Evolutionary conservation across 768 basidiomycete genomes (phyloP), one percentile per base, ranked within the genome.

Genomic region (Trametes coccinea): DNA sequence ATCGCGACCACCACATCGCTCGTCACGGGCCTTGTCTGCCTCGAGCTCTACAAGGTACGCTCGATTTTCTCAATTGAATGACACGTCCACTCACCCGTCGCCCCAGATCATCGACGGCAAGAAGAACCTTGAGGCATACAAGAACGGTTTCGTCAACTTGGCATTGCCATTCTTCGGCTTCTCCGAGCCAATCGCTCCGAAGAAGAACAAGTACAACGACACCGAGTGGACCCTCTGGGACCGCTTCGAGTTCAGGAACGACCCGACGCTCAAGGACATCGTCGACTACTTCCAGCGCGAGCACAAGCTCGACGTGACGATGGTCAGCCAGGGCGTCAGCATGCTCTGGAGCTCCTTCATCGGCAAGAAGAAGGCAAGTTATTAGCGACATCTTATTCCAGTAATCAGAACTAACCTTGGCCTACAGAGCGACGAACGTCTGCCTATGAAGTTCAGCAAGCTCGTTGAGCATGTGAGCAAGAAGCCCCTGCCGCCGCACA

Each of bases 201-300:
- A 83, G 63, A 98, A 96, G 80, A 80, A 86, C 65, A 96, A 95
- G 82, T 98, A 94, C 73, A 87, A 88, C 56, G 74, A 80, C 46
- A 90, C 84, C 1, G 93, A 96, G 65, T 99, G 96, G 96, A 98
- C 97, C 4, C 82, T 99, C 43, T 98, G 96, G 96, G 95, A 98
- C 76, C 88, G 96, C 55, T 93, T 98, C 78, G 90, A 93, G 75
- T 92, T 99, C 76, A 81, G 85, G 70, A 86, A 89, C 68, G 88
- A 98, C 73, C 92, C 95, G 4, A 92, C 94, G 4, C 81, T 99
- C 61, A 79, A 88, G 69, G 88, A 97, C 16, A 85, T 99, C 71
- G 74, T 96, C 34, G 73, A 84, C 56, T 93, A 85, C 84, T 98
- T 98, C 85, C 79, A 86, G 77, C 80, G 80, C 51, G 83, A 89